Evolutionary conservation across 208 protist species (phyloP), one percentile per base, ranked within the genome.

Genomic region (Crithidia mellificae): DNA sequence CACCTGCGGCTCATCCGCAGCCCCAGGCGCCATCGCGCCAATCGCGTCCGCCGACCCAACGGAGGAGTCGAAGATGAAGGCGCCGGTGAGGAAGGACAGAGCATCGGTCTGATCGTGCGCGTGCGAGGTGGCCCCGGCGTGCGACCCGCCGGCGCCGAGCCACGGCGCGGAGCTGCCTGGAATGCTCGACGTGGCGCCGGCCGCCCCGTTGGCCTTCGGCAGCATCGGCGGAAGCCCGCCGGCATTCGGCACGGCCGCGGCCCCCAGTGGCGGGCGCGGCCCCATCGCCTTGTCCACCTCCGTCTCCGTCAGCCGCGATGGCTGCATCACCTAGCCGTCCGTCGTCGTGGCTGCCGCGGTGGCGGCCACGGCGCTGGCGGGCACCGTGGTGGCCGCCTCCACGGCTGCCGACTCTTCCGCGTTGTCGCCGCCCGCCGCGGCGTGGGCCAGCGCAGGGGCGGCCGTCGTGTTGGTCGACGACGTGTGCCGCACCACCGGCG

Each of bases 1-100:
- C 51, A 74, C 57, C 66, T 84, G 69, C 17, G 85, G 88, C 38
- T 90, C 59, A 29, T 80, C 77, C 12, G 73, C 67, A 12, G 59
- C 4, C 29, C 64, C 53, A 9, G 63, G 70, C 68, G 57, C 46
- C 51, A 39, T 52, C 58, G 46, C 49, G 22, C 69, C 69, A 58
- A 62, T 66, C 44, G 49, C 62, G 6, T 69, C 73, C 19, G 55
- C 46, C 9, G 62, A 68, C 32, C 20, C 62, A 34, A 50, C 38
- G 8, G 65, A 73, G 19, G 62, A 66, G 55, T 76, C 70, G 32
- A 70, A 76, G 22, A 70, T 63, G 39, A 76, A 76, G 46, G 70
- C 70, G 30, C 36, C 47, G 2, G 63, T 76, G 36, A 76, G 70
- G 39, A 76, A 76, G 1, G 70, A 68, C 30, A 66, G 41, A 0